Base-by-base conservation (phyloP, 495 filamentous ascomycete species). In the Xylaria longipes region DNA sequence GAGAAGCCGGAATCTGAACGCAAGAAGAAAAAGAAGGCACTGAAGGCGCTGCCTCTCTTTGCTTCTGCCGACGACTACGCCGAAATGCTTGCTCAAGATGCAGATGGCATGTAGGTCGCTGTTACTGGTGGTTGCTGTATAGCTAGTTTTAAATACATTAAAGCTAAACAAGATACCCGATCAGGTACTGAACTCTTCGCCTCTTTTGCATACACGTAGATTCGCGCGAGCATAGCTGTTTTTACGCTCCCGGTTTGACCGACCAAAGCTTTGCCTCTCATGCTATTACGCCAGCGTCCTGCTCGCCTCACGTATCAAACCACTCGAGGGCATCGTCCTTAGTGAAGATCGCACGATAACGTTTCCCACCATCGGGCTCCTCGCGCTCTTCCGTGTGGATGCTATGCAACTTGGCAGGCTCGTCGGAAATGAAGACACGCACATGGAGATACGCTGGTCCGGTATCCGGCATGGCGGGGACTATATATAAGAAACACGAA, bases 51-150 rank as follows among this genome's bases (percentile, higher is more conserved):
- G 72, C 96, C 96, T 4, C 97, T 89, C 0, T 99, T 98, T 83
- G 96, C 97, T 27, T 94, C 92, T 39, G 91, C 86, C 25, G 96
- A 98, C 27, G 97, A 99, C 76, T 98, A 98, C 81, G 95, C 94
- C 31, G 91, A 91, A 72, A 87, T 98, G 85, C 78, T 99, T 75
- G 92, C 85, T 15, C 89, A 84, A 65, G 93, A 94, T 71, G 92
- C 91, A 57, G 91, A 91, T 46, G 89, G 87, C 45, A 67, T 82
- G 73, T 75, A 79, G 29, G 71, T 73, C 20, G 46, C 11, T 3
- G 25, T n/a, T 43, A 43, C 39, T 17, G 33, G 20, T n/a, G 11
- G 20, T 71, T 14, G 46, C 15, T 71, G 39, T 64, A 69, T n/a
- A 39, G 33, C 69, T 56, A 31, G 25, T 52, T 65, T 25, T 29